Base-by-base conservation (phyloP, 2,329 filamentous ascomycete species). In the Juglanconis juglandina region DNA sequence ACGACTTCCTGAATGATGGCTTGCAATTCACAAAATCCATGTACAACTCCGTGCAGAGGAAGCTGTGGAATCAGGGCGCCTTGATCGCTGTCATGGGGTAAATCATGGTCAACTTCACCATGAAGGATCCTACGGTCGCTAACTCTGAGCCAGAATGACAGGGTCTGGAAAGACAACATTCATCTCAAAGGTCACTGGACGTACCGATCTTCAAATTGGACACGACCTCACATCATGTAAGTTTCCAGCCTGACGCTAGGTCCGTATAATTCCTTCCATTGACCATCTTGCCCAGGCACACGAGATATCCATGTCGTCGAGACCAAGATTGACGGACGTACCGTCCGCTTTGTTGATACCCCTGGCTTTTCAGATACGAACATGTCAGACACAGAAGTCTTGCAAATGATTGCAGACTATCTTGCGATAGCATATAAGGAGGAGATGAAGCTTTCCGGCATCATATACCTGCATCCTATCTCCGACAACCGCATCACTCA, bases 351-450 rank as follows among this genome's bases (percentile, higher is more conserved):
- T 13, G 71, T 80, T 60, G 79, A 81, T 63, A 81, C 78, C 0
- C 78, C 79, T 0, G 79, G 79, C 1, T 81, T 81, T 62, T 73
- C 78, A 35, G 78, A 81, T 57, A 80, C 77, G 0, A 66, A 70
- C 50, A 65, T 73, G 24, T 72, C 72, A 5, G 79, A 81, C 58
- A 70, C 73, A 6, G 77, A 81, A 37, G 73, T 81, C 1, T 71
- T 81, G 1, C 53, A 68, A n/a, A 68, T 75, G 44, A 76, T 81
- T 32, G 75, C 76, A 0, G 66, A 67, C 4, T 79, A 73, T 64
- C 68, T 80, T 2, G 69, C 67, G 1, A 58, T 58, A 0, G 67
- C 70, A 0, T 76, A 75, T 58, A 65, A 63, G 17, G 59, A 70
- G 14, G 49, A 71, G 14, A 67, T 72, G 53, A 69, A 69, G 42